Base-by-base conservation (phyloP, 345 rosid genomes). In the Aethionema arabicum region DNA sequence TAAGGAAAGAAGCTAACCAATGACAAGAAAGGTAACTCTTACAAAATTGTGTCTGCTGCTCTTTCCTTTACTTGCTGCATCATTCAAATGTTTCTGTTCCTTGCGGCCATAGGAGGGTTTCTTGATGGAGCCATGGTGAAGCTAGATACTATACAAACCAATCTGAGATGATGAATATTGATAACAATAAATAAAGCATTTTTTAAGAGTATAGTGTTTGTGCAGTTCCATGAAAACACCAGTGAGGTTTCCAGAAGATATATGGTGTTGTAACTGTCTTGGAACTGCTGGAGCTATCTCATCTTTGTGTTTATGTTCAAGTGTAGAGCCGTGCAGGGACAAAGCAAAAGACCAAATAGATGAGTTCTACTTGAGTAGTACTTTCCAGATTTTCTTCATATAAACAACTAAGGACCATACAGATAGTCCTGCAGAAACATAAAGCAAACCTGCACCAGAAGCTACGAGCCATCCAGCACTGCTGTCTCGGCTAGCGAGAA, bases 381-480 rank as follows among this genome's bases (percentile, higher is more conserved):
- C 86, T 78, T 81, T 80, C 73, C 76, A 83, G 74, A 93, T 90
- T 76, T 85, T 93, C 75, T 83, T 73, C 87, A 85, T 79, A 63
- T 93, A 93, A 64, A 93, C 95, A 31, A 53, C 78, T 61, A 93
- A 72, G 46, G 99, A 93, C 97, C 88, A 85, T 40, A 90, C 61
- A 5, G 99, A 91, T 35, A 93, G 84, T 70, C 97, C 91, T 4
- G 96, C 97, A 9, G 99, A 93, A 56, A 85, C 70, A 75, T 93
- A 87, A 56, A 93, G 95, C 84, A 93, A 81, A 8, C 64, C 74
- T 70, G 85, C 90, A 56, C 99, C 97, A 4, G 87, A 82, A 71
- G 79, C 82, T 59, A 75, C 82, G 7, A 87, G 63, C 64, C 81
- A 88, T 72, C 85, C 95, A 37, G 76, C 61, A 67, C 87, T 93